Percentiles rank a stretch among this genome's conserved stretches.
Conservation (phyloP, 2,329 filamentous ascomycete genomes). For the Paramyrothecium roridum region DNA sequence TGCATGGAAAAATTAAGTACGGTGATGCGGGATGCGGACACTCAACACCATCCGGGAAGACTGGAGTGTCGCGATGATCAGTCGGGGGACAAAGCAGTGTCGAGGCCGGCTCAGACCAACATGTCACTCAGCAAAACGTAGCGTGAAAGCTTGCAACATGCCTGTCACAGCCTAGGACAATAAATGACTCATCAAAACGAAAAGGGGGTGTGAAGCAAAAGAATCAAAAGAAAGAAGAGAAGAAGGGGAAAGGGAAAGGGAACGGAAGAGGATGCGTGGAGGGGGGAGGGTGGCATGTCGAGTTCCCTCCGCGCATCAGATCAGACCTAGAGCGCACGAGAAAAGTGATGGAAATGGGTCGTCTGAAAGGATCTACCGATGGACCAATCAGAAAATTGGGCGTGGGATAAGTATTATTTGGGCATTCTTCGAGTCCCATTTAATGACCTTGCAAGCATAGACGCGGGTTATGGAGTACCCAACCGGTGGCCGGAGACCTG, state of each 20-base stretch:
- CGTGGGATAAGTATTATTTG: constrained; percentile 30
- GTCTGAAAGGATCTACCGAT: constrained; percentile 18
- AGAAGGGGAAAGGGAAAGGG: neutral
- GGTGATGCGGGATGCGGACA: too few relatives aligned
- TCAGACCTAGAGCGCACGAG: neutral
- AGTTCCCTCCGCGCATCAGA: neutral
- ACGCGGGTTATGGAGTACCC: neutral
- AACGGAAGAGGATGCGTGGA: neutral
- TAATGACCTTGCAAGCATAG: constrained; percentile 16
- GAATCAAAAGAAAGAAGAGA: neutral
- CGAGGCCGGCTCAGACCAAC: too few relatives aligned
- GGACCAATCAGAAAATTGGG: constrained; percentile 38
- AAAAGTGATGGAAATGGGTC: neutral
- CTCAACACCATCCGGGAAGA: too few relatives aligned
- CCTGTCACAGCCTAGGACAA: neutral
- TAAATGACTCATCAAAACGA: neutral
- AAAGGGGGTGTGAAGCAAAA: neutral
- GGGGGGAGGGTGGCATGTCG: neutral
- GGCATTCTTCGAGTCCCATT: constrained; percentile 27
- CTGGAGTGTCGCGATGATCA: too few relatives aligned
- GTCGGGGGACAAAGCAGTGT: too few relatives aligned
- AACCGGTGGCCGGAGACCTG: neutral
- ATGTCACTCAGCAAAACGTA: neutral
- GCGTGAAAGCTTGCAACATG: neutral
- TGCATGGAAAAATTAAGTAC: too few relatives aligned